Evolutionary conservation across 2,329 filamentous ascomycete genomes (phyloP).

Genomic region (Ophiostoma pallidulum): DNA sequence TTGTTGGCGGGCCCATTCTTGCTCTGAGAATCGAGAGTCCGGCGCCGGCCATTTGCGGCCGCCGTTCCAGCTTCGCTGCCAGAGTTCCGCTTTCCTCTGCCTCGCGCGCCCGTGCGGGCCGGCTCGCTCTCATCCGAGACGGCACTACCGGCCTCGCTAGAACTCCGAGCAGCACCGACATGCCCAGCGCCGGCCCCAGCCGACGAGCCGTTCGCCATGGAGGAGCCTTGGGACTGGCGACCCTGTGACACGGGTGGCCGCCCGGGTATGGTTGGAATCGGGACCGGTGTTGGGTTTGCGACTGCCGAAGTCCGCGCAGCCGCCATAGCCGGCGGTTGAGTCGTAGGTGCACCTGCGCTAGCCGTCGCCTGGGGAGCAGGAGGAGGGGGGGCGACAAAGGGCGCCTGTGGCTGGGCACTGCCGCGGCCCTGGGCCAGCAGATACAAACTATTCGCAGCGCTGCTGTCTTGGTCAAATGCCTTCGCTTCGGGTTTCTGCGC

Average conservation of each 20-base stretch:
- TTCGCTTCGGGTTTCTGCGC: slow-evolving; percentile 39
- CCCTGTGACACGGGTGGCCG: slow-evolving; percentile 20
- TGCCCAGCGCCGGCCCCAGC: slow-evolving; percentile 10
- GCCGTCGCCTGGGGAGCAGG: slow-evolving; percentile 37
- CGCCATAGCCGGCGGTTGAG: not conserved
- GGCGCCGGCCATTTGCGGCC: slow-evolving; percentile 63
- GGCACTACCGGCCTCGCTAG: slow-evolving; percentile 60
- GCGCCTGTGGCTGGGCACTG: slow-evolving; percentile 42
- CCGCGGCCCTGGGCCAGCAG: slow-evolving; percentile 69
- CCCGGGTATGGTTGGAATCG: slow-evolving; percentile 17
- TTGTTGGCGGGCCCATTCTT: slow-evolving; percentile 58
- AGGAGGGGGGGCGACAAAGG: slow-evolving; percentile 34
- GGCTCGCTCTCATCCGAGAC: slow-evolving; percentile 65
- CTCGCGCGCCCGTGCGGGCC: slow-evolving; percentile 53
- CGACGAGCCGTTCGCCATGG: not conserved
- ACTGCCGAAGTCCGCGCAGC: not conserved
- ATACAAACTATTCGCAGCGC: slow-evolving; percentile 88
- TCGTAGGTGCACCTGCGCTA: slow-evolving; percentile 30
- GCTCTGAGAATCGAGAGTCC: slow-evolving; percentile 55
- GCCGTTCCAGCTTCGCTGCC: slow-evolving; percentile 28
- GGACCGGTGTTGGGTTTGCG: slow-evolving; percentile 2
- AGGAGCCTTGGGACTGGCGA: slow-evolving; percentile 35
- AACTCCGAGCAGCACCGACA: slow-evolving; percentile 41
- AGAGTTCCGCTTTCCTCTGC: slow-evolving; percentile 59
- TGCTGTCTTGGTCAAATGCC: slow-evolving; percentile 79